phyloP scores from a whole-genome alignment of 345 rosid genomes.

The Arabidopsis suecica region DNA sequence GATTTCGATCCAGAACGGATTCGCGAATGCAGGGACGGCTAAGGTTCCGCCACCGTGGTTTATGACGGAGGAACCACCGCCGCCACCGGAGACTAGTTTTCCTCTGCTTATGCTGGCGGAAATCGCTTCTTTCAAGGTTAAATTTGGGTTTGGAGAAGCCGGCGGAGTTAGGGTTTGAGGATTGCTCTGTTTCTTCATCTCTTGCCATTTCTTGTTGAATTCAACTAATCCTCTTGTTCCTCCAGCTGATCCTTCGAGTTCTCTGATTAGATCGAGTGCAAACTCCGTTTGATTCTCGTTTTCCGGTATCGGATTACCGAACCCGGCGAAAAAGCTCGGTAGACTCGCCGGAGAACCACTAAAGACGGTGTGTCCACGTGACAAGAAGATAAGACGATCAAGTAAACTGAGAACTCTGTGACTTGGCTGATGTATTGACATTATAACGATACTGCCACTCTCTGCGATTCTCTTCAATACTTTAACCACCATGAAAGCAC shows the following conservation, averaged over 20 bases:
- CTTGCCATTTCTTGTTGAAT: conserved; percentile 71
- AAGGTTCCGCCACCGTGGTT: conserved; percentile 28
- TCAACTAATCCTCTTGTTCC: conserved; percentile 70
- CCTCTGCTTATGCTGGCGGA: conserved; percentile 44
- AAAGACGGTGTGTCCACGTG: conserved; percentile 65
- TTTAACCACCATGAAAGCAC: conserved; percentile 93
- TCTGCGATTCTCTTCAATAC: conserved; percentile 85
- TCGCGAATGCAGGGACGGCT: conserved; percentile 34
- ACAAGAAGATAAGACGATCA: conserved; percentile 58
- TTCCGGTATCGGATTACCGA: conserved; percentile 75
- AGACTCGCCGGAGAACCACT: conserved; percentile 62
- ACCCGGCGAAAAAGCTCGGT: conserved; percentile 62
- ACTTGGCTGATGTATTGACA: conserved; percentile 95
- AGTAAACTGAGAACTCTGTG: conserved; percentile 67
- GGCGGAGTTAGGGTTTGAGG: conserved; percentile 32
- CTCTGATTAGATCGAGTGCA: conserved; percentile 69
- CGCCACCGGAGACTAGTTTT: conserved; percentile 38
- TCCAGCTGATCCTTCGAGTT: conserved; percentile 56
- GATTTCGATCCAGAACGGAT: conserved; percentile 41
- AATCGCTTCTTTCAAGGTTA: conserved; percentile 41
- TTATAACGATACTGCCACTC: conserved; percentile 85
- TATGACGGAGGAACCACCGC: conserved; percentile 18
- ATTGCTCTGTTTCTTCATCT: conserved; percentile 37
- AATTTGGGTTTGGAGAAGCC: conserved; percentile 10
- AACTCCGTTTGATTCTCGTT: conserved; percentile 77